Conservation (phyloP, 257 asterid species). For the Capsicum pubescens region DNA sequence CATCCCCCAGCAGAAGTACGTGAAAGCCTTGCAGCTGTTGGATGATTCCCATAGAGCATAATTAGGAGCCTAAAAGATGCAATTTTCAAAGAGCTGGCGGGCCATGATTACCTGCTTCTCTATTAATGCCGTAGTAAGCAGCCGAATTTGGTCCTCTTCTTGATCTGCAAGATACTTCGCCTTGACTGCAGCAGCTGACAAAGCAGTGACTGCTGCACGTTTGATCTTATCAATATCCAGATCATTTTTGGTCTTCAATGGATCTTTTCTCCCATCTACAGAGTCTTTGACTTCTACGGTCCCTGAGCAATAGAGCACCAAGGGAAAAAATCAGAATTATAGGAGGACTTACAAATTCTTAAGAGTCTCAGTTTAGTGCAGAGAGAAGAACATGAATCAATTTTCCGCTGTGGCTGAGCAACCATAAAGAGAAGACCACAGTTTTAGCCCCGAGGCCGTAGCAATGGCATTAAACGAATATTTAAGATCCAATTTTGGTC, state of each 20-base stretch:
- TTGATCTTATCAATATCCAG: constrained; percentile 56
- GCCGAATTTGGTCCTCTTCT: constrained; percentile 92
- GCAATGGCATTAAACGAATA: not conserved
- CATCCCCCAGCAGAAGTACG: not conserved
- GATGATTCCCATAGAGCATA: constrained; percentile 6
- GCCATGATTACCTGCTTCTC: constrained; percentile 78
- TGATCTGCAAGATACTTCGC: constrained; percentile 94
- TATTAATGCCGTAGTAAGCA: constrained; percentile 65
- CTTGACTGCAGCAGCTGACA: constrained; percentile 96
- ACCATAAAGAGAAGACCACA: not conserved
- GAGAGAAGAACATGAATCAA: constrained; percentile 7
- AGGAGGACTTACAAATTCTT: constrained; percentile 9
- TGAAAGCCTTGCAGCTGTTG: not conserved
- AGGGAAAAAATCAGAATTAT: constrained; percentile 7
- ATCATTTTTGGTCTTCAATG: constrained; percentile 42
- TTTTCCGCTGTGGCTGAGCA: not conserved
- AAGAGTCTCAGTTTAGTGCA: not conserved
- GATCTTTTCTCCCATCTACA: constrained; percentile 44
- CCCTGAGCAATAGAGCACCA: constrained; percentile 26
- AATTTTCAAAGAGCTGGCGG: not conserved
- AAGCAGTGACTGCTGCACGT: constrained; percentile 79
- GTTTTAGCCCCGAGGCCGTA: not conserved
- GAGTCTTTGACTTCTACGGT: constrained; percentile 37
- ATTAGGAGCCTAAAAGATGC: not conserved
- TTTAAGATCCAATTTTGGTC: constrained; percentile 5